A percentile compares a stretch with the other conserved stretches of the same genome.
Evolutionary conservation across 1,284 basidiomycete species (phyloP).

Genomic region (Xanthoconium separans): DNA sequence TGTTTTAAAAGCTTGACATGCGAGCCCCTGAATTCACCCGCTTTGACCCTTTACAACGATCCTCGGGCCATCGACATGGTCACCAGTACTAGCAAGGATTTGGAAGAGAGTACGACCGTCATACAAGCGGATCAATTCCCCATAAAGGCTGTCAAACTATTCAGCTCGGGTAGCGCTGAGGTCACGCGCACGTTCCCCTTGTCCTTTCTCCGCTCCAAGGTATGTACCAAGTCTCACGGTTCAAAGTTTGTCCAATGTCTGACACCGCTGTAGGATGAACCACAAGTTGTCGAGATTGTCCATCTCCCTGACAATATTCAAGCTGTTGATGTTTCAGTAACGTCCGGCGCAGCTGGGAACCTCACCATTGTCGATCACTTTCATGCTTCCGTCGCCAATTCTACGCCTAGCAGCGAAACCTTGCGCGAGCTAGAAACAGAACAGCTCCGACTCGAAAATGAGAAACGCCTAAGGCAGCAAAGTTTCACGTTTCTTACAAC

Average conservation of each 20-base stretch:
- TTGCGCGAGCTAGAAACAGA: constrained; percentile 14
- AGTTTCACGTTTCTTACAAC: constrained; percentile 26
- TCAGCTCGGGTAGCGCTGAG: constrained; percentile 13
- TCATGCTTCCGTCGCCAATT: not conserved
- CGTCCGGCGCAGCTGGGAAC: constrained; percentile 5
- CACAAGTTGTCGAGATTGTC: constrained; percentile 18
- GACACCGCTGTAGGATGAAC: constrained; percentile 11
- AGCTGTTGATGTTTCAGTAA: constrained; percentile 14
- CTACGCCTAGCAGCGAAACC: constrained; percentile 1
- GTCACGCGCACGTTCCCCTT: constrained; percentile 23
- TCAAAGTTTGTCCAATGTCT: not conserved
- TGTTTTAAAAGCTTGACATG: no score
- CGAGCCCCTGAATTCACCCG: no score
- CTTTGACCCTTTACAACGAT: not conserved
- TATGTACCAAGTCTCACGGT: not conserved
- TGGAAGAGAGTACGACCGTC: constrained; percentile 6
- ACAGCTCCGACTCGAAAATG: constrained; percentile 16
- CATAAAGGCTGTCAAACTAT: constrained; percentile 27
- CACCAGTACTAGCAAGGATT: not conserved
- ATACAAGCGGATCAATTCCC: constrained; percentile 16
- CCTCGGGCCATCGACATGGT: constrained; percentile 6
- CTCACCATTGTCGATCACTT: constrained; percentile 21
- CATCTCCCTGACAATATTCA: constrained; percentile 12
- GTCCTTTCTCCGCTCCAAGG: constrained; percentile 13
- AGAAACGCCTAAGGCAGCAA: constrained; percentile 20